phyloP scores from a whole-genome alignment of 2,329 filamentous ascomycete genomes.

The Sordariomycetes sp. region DNA sequence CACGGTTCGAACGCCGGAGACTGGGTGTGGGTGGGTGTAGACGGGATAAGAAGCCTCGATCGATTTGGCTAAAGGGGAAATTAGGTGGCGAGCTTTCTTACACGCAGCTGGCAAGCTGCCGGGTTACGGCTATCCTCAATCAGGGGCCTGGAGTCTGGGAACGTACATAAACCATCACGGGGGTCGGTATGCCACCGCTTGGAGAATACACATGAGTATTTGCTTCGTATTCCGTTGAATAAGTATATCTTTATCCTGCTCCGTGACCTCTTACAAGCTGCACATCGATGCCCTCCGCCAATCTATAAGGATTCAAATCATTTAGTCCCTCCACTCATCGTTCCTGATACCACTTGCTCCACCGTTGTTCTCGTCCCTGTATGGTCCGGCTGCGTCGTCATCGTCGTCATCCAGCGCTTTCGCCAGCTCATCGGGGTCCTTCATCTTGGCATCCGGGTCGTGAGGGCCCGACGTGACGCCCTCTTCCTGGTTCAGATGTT shows the following conservation, averaged over 20 bases:
- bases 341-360: conserved; percentile 29
- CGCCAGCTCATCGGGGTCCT: conserved; percentile 56
- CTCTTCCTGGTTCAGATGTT: conserved; percentile 34
- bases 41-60: not conserved
- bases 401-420: conserved; percentile 49
- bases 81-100: too few relatives aligned
- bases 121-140: too few relatives aligned
- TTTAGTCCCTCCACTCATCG: conserved; percentile 35
- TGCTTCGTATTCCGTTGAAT: too few relatives aligned
- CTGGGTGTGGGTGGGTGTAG: not conserved
- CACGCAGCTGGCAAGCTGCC: not conserved
- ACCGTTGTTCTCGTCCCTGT: conserved; percentile 13
- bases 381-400: conserved; percentile 26
- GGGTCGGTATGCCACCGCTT: too few relatives aligned
- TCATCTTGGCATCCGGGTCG: conserved; percentile 57
- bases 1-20: not conserved
- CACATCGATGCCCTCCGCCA: too few relatives aligned
- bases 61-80: not conserved
- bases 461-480: conserved; percentile 31
- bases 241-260: too few relatives aligned
- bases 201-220: too few relatives aligned
- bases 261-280: too few relatives aligned
- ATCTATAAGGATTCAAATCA: too few relatives aligned
- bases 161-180: too few relatives aligned
- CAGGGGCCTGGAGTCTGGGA: too few relatives aligned